Percentiles rank a stretch among this genome's conserved stretches.
Conservation (phyloP, 805 yeast species). For the Cephaloascus albidus region DNA sequence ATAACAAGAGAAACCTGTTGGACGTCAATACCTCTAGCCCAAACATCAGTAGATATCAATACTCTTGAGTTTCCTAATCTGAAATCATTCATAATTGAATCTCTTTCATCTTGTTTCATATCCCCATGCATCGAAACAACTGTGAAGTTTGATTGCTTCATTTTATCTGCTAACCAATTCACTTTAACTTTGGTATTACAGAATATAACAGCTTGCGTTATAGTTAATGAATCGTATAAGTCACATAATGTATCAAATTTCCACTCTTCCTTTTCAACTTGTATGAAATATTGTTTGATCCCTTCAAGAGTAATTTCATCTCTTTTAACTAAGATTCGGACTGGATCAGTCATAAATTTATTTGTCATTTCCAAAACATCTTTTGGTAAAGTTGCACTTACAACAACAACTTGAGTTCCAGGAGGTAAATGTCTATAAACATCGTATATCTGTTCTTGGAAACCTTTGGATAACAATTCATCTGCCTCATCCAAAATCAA, state of each 20-base stretch:
- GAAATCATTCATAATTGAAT: slow-evolving; percentile 91
- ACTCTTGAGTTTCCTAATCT: slow-evolving; percentile 90
- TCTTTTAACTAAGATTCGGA: slow-evolving; percentile 86
- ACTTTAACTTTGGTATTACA: slow-evolving; percentile 96
- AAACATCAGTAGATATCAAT: slow-evolving; percentile 90
- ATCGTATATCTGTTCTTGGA: slow-evolving; percentile 91
- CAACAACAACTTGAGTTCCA: slow-evolving; percentile 83
- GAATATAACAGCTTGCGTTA: slow-evolving; percentile 96
- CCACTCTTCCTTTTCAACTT: slow-evolving; percentile 88
- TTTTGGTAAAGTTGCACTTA: slow-evolving; percentile 88
- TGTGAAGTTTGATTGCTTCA: slow-evolving; percentile 76
- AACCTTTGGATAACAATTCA: slow-evolving; percentile 86
- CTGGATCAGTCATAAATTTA: slow-evolving; percentile 89
- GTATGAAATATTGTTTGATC: slow-evolving; percentile 83
- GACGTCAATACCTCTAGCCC: slow-evolving; percentile 98
- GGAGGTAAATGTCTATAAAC: slow-evolving; percentile 80
- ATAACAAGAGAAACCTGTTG: slow-evolving; percentile 95
- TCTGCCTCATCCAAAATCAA: slow-evolving; percentile 94
- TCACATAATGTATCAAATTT: slow-evolving; percentile 93
- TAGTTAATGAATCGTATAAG: slow-evolving; percentile 87
- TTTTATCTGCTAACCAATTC: slow-evolving; percentile 76
- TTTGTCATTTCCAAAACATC: slow-evolving; percentile 89
- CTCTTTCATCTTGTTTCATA: slow-evolving; percentile 92
- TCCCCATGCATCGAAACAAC: slow-evolving; percentile 97
- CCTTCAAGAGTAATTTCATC: slow-evolving; percentile 94